Percentiles rank a stretch among this genome's conserved stretches.
phyloP scores from a whole-genome alignment of 805 yeast genomes.

The Nakazawaea sp. region DNA sequence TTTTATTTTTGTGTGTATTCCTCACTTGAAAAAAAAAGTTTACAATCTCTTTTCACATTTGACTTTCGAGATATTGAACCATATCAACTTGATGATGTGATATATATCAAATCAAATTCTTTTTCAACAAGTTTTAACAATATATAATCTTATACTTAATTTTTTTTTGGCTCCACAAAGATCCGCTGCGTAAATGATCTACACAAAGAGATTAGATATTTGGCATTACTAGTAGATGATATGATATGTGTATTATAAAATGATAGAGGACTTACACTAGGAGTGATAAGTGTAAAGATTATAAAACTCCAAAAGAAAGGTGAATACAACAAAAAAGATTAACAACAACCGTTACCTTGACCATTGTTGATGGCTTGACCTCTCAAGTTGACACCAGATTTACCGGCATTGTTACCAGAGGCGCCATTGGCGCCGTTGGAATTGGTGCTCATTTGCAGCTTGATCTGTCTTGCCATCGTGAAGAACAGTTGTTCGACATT shows the following conservation, averaged over 20 bases:
- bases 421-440: constrained; percentile 48
- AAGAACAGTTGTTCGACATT: constrained; percentile 98
- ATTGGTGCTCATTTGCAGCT: constrained; percentile 81
- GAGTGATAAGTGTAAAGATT: too few relatives aligned
- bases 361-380: constrained; percentile 52
- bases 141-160: too few relatives aligned
- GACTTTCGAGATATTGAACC: too few relatives aligned
- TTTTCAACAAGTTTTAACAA: not conserved
- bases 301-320: too few relatives aligned
- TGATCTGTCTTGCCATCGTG: constrained; percentile 98
- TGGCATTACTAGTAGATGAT: too few relatives aligned
- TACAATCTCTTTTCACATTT: not conserved
- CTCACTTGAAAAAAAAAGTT: too few relatives aligned
- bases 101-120: too few relatives aligned
- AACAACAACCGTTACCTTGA: constrained; percentile 44
- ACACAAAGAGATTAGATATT: too few relatives aligned
- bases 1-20: not conserved
- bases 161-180: too few relatives aligned
- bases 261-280: too few relatives aligned
- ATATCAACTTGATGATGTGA: not conserved
- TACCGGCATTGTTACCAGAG: constrained; percentile 25
- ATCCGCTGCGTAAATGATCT: too few relatives aligned
- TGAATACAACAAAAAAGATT: constrained; percentile 12
- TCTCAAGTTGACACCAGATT: constrained; percentile 64
- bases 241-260: too few relatives aligned